Base-by-base conservation (phyloP, 225 moss, liverwort and hornwort genomes). In the Thuidium tamariscinum region DNA sequence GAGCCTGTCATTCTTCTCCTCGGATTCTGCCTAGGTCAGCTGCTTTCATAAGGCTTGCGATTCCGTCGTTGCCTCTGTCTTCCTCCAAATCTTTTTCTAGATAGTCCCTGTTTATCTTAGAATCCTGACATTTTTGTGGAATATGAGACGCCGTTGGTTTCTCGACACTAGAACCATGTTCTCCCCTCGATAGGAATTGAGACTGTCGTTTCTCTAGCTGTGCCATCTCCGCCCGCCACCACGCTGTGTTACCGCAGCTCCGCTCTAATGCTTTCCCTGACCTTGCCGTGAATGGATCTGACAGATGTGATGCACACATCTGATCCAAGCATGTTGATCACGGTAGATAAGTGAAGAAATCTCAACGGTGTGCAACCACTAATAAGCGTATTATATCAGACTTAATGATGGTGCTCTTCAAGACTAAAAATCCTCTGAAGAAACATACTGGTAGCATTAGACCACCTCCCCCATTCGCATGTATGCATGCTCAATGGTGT, bases 191-290 rank as follows among this genome's bases (percentile, higher is more conserved):
- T 46, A 90, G 84, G 76, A 84, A 93, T 60, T 82, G 92, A 54
- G 84, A 86, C 66, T 93, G 93, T 71, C 92, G 90, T 72, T 85
- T 88, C 62, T 92, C 89, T 48, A 93, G 67, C 66, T 91, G 89
- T 66, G 88, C 82, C 93, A 93, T 92, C 82, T 92, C 89, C 73
- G 89, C 88, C 83, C 84, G 92, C 59, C 92, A 77, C 90, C 89
- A 89, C 42, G 86, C 88, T 68, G 88, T 84, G 72, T 87, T 92
- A 44, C 88, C 42, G 82, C 84, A 84, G 76, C 88, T 88, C 49
- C 85, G 84, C 59, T 89, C 91, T 56, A 90, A 86, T 83, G 74
- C 79, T 83, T 79, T 90, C 19, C 88, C 77, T 79, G 89, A 66
- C 74, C 93, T 90, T 88, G 89, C 80, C 72, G 86, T 49, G 73